Evolutionary conservation across 202 grass and related monocot genomes (phyloP).

Genomic region (Panicum hallii): DNA sequence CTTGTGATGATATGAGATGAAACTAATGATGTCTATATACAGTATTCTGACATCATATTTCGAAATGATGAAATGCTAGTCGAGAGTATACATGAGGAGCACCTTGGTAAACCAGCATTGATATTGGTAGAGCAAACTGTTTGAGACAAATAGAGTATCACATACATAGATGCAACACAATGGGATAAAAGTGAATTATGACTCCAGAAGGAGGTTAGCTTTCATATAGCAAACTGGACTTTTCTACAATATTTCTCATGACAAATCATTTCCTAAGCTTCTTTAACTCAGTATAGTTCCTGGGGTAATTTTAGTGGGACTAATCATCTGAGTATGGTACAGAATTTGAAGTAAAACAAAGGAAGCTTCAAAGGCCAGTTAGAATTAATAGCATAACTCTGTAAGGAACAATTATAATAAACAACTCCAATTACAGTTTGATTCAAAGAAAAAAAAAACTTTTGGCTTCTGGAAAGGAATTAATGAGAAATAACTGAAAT

Average conservation of each 20-base stretch:
- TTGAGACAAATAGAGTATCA: constrained; percentile 6
- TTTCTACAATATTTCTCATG: neutral
- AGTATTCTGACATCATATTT: neutral
- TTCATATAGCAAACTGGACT: constrained; percentile 10
- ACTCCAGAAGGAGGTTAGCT: neutral
- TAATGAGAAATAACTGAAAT: constrained; percentile 3
- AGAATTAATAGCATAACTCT: constrained; percentile 4
- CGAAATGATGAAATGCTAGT: neutral
- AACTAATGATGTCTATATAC: neutral
- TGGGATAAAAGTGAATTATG: constrained; percentile 8
- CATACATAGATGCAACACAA: constrained; percentile 7
- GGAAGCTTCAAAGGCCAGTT: constrained; percentile 9
- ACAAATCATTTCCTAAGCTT: neutral
- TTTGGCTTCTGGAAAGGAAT: neutral
- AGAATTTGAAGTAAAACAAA: constrained; percentile 17
- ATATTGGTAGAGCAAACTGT: neutral
- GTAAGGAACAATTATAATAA: neutral
- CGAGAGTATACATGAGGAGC: neutral
- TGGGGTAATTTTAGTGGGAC: neutral
- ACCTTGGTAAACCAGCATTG: constrained; percentile 14
- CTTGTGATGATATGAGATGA: constrained; percentile 12
- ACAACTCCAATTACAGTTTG: neutral
- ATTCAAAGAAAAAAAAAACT: neutral
- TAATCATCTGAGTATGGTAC: neutral
- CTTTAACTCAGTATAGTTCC: constrained; percentile 19